These are phyloP conservation scores for Lecanoromycetidae sp. DNA, from an alignment of 2,329 filamentous ascomycete species.

Conservation along the genomic window DNA sequence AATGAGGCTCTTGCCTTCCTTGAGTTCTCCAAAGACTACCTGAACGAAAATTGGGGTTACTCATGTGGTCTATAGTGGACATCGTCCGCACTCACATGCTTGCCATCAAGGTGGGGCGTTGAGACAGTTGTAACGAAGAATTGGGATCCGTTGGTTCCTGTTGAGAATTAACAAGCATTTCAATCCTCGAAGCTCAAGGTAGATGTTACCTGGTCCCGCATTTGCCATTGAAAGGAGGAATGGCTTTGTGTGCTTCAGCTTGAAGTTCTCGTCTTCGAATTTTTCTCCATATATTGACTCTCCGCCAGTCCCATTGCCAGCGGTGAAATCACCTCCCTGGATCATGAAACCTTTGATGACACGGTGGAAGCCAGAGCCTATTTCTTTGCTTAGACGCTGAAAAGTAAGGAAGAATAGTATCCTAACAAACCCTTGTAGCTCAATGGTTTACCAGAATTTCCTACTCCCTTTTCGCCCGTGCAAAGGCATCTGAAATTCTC, in stretches of 20 bases:
- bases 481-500: slow-evolving; percentile 94
- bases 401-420: background rate
- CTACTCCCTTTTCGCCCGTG: slow-evolving; percentile 83
- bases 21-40: slow-evolving; percentile 84
- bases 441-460: slow-evolving; percentile 70
- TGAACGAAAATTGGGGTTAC: background rate
- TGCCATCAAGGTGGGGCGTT: slow-evolving; percentile 89
- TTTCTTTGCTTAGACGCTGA: slow-evolving; percentile 5
- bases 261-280: slow-evolving; percentile 94
- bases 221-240: slow-evolving; percentile 98
- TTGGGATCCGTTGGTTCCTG: slow-evolving; percentile 88
- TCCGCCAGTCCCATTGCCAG: slow-evolving; percentile 84
- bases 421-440: slow-evolving; percentile 62
- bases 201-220: slow-evolving; percentile 62
- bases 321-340: slow-evolving; percentile 93
- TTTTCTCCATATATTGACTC: slow-evolving; percentile 97
- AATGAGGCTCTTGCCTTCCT: slow-evolving; percentile 82
- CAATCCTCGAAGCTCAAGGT: background rate
- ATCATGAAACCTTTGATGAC: slow-evolving; percentile 99
- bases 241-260: slow-evolving; percentile 78
- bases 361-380: slow-evolving; percentile 77
- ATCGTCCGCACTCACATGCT: slow-evolving; percentile 48
- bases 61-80: too few relatives aligned
- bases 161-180: background rate
- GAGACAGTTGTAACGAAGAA: slow-evolving; percentile 95